Evolutionary conservation across 2,329 filamentous ascomycete species (phyloP).

Genomic region (Grosmannia penicillata): DNA sequence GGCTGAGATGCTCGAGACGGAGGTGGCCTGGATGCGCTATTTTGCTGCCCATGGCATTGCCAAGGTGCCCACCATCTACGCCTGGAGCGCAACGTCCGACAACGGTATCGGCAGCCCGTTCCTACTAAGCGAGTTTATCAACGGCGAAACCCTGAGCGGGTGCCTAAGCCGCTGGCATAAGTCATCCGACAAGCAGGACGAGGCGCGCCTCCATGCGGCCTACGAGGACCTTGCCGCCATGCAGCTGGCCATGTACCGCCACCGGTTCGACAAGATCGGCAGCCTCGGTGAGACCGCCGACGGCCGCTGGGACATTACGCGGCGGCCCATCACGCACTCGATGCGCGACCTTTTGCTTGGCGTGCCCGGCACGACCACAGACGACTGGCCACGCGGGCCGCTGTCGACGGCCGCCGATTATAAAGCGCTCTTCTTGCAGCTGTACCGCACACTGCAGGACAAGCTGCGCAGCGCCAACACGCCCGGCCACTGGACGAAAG

Average conservation of each 20-base stretch:
- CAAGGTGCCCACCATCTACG: not conserved
- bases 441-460: constrained; percentile 14
- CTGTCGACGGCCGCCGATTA: constrained; percentile 16
- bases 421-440: constrained; percentile 10
- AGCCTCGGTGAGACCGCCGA: not conserved
- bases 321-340: constrained; percentile 21
- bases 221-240: not conserved
- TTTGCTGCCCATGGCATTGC: not conserved
- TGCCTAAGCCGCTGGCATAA: not conserved
- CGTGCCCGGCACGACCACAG: constrained; percentile 16
- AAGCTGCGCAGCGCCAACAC: not conserved
- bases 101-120: not conserved
- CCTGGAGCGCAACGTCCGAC: not conserved
- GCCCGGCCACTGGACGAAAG: not conserved
- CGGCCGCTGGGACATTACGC: not conserved
- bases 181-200: not conserved
- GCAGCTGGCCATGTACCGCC: not conserved
- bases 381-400: constrained; percentile 14
- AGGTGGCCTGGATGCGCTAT: constrained; percentile 1
- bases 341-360: constrained; percentile 22
- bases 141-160: not conserved
- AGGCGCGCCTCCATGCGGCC: not conserved
- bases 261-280: not conserved
- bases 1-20: not conserved
- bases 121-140: not conserved